Percentiles rank a stretch among this genome's conserved stretches.
These are phyloP conservation scores for Pontederia paniculata DNA, from an alignment of 176 grass and related monocot species.

Conservation along the genomic window DNA sequence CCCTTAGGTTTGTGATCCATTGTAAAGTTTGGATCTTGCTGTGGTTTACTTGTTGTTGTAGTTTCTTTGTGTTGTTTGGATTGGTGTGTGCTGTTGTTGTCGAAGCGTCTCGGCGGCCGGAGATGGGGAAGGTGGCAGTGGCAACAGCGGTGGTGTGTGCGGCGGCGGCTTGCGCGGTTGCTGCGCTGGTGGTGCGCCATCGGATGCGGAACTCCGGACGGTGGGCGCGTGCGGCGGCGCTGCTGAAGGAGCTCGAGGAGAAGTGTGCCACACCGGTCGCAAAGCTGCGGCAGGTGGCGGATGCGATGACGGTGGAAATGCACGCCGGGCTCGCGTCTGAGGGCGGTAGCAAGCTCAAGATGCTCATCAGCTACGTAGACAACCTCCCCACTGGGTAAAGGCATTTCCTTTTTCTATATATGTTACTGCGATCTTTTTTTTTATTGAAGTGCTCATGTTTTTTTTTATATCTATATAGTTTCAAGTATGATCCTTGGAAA, in stretches of 20 bases:
- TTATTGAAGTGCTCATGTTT: constrained; percentile 1
- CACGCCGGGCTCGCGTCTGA: constrained; percentile 44
- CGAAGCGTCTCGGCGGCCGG: not conserved
- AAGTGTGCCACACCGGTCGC: constrained; percentile 19
- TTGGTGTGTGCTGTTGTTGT: not conserved
- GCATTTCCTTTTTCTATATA: not conserved
- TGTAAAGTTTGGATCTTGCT: too few relatives aligned
- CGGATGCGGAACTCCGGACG: constrained; percentile 20
- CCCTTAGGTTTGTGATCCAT: too few relatives aligned
- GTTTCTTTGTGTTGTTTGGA: too few relatives aligned
- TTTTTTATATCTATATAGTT: constrained; percentile 1
- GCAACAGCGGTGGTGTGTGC: constrained; percentile 28
- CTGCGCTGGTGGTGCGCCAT: constrained; percentile 20
- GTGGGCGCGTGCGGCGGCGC: constrained; percentile 24
- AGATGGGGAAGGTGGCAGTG: constrained; percentile 26
- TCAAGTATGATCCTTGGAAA: too few relatives aligned
- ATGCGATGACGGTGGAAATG: constrained; percentile 44
- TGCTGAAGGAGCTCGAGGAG: constrained; percentile 26
- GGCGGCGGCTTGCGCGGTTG: constrained; percentile 26
- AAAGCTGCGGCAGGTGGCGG: constrained; percentile 35
- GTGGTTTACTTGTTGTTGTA: too few relatives aligned
- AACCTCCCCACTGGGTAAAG: constrained; percentile 32
- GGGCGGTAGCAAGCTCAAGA: constrained; percentile 45
- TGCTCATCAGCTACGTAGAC: constrained; percentile 43
- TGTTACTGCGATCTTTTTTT: constrained; percentile 4